Base-by-base conservation (phyloP, 139 green algal genomes). In the Chlorella sp. region DNA sequence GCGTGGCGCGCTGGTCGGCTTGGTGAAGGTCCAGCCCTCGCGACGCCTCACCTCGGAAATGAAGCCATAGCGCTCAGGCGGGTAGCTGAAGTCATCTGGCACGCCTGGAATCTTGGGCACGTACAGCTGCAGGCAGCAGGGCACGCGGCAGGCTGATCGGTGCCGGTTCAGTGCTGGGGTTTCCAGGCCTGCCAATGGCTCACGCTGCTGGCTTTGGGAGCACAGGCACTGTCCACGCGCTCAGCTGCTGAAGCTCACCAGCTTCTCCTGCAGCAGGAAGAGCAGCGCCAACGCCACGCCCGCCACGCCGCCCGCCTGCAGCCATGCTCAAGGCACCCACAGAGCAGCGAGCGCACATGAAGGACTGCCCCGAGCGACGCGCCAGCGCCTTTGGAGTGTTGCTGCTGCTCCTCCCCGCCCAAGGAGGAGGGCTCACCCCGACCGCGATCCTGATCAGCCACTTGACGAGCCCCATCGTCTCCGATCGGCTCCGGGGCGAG, bases 181-280 rank as follows among this genome's bases (percentile, higher is more conserved):
- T n/a, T n/a, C n/a, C n/a, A n/a, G n/a, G n/a, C n/a, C n/a, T n/a
- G n/a, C n/a, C n/a, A n/a, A n/a, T n/a, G n/a, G n/a, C n/a, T n/a
- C n/a, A n/a, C n/a, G n/a, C n/a, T n/a, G n/a, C n/a, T n/a, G n/a
- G n/a, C n/a, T n/a, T n/a, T n/a, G n/a, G n/a, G n/a, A n/a, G n/a
- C n/a, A n/a, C n/a, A n/a, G n/a, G n/a, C n/a, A n/a, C n/a, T n/a
- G n/a, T n/a, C n/a, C n/a, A n/a, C n/a, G n/a, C n/a, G n/a, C n/a
- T n/a, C n/a, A n/a, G n/a, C n/a, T n/a, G n/a, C n/a, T n/a, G n/a
- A n/a, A n/a, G n/a, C n/a, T n/a, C n/a, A 92, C 86, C 35, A 96
- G 74, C 67, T 91, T 95, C 61, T 95, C 87, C 35, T 95, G 90
- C 29, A 95, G 87, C 10, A 85, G 62, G 31, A 89, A 94, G 1